Conservation (phyloP, 2,329 filamentous ascomycete genomes). For the Lachnellula hyalina region DNA sequence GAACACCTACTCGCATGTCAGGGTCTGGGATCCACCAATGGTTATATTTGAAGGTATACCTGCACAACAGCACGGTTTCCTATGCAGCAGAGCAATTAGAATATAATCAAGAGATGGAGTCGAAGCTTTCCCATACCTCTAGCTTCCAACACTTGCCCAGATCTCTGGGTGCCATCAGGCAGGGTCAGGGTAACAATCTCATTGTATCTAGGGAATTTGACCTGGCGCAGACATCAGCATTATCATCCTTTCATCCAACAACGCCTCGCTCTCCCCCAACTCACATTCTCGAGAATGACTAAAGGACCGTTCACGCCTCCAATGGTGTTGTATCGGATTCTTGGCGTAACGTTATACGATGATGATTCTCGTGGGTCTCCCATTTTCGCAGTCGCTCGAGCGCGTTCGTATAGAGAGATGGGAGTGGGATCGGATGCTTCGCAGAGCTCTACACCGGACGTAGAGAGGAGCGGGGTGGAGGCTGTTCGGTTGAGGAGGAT, state of each 20-base stretch:
- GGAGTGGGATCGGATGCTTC: too few relatives aligned
- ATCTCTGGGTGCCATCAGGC: slow-evolving; percentile 88
- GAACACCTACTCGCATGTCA: slow-evolving; percentile 65
- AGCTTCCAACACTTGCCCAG: slow-evolving; percentile 94
- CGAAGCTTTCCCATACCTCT: slow-evolving; percentile 58
- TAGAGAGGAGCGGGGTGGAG: not conserved
- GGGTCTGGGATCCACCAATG: slow-evolving; percentile 6
- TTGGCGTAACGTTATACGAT: slow-evolving; percentile 50
- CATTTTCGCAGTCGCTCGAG: slow-evolving; percentile 14
- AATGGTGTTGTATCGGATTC: slow-evolving; percentile 95
- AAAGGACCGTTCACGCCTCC: slow-evolving; percentile 96
- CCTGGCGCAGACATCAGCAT: slow-evolving; percentile 46
- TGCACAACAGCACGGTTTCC: slow-evolving; percentile 92
- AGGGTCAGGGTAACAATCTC: slow-evolving; percentile 96
- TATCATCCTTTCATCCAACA: not conserved
- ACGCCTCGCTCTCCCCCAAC: slow-evolving; percentile 30
- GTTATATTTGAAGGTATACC: slow-evolving; percentile 45
- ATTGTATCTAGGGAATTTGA: slow-evolving; percentile 97
- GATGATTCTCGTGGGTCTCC: slow-evolving; percentile 34
- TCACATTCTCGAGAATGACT: slow-evolving; percentile 93
- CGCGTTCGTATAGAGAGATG: too few relatives aligned
- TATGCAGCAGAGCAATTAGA: slow-evolving; percentile 35
- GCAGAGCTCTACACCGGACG: not conserved
- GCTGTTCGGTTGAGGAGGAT: too few relatives aligned
- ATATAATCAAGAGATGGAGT: slow-evolving; percentile 2